Evolutionary conservation across 2,329 filamentous ascomycete genomes (phyloP), one percentile per base, ranked within the genome.

Genomic region (Apiospora malaysiana): DNA sequence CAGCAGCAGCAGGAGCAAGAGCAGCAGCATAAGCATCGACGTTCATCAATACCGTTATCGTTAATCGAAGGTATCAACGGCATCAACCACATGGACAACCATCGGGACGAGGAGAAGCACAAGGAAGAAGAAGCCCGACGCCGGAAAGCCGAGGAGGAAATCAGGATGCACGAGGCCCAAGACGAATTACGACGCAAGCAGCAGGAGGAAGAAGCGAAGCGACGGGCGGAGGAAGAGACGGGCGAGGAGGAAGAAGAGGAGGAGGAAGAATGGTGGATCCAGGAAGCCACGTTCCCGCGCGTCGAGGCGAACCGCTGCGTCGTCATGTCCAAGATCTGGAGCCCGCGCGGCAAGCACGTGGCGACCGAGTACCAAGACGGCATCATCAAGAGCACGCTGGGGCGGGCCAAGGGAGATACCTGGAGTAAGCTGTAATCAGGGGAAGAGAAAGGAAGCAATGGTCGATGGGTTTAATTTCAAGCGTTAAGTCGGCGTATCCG

Each of bases 321-420:
- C 66, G 78, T 89, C 72, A 80, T 85, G 76, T 84, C 81, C 69
- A 85, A 85, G 78, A 84, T 87, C 43, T 89, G 87, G 87, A 89
- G 86, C 71, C 87, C 87, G 0, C 74, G 77, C 2, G 87, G 87
- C 2, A 80, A 83, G 27, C 87, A 89, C 73, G 83, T 89, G 1
- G 87, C 87, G 6, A 88, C 84, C 0, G 85, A 85, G 65, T 88
- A 87, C 71, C 87, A 89, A 73, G 87, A 89, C 72, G 87, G 86
- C 3, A 81, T 87, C 12, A 72, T 83, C 32, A 70, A 79, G 43
- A 82, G 80, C 8, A 70, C 72, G 46, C 76, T 74, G 71, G 75
- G 71, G 68, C 71, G 74, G 71, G 4, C 56, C 56, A 63, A 6
- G 18, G 32, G 14, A 9, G 14, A 63, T 21, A n/a, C 9, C 9